phyloP scores from a whole-genome alignment of 176 grass and related monocot species.

The Zea luxurians region DNA sequence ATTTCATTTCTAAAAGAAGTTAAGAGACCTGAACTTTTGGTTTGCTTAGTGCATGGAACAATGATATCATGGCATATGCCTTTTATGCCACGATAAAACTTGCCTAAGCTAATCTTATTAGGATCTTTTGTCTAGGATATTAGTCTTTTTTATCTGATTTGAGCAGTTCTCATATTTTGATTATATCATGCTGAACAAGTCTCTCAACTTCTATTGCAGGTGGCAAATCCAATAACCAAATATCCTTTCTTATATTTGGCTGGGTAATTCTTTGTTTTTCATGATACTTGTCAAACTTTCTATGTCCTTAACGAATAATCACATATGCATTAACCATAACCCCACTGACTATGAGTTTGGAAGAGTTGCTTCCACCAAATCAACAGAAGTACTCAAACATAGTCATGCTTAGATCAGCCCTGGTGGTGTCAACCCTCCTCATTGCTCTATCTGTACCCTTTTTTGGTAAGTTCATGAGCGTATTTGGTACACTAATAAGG shows the following conservation, averaged over 20 bases:
- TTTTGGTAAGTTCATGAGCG: conserved; percentile 59
- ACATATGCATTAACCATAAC: conserved; percentile 87
- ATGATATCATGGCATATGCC: background rate
- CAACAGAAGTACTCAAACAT: conserved; percentile 65
- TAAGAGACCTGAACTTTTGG: background rate
- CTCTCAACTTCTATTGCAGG: conserved; percentile 48
- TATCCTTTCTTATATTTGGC: conserved; percentile 63
- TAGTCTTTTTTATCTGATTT: background rate
- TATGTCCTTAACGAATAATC: conserved; percentile 55
- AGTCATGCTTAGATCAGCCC: conserved; percentile 69
- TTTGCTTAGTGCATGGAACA: background rate
- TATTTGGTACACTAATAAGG: background rate
- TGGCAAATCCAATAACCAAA: conserved; percentile 97
- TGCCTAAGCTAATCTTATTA: background rate
- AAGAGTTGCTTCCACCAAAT: conserved; percentile 74
- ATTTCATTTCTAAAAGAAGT: background rate
- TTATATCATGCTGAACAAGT: background rate
- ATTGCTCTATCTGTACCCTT: conserved; percentile 83
- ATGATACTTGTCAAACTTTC: background rate
- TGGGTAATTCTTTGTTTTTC: background rate
- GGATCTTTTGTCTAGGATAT: background rate
- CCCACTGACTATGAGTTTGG: conserved; percentile 85
- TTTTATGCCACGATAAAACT: background rate
- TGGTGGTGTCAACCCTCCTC: conserved; percentile 74
- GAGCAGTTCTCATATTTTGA: background rate